phyloP scores from a whole-genome alignment of 192 early-diverging fungal genomes.

The Piromyces finnis region DNA sequence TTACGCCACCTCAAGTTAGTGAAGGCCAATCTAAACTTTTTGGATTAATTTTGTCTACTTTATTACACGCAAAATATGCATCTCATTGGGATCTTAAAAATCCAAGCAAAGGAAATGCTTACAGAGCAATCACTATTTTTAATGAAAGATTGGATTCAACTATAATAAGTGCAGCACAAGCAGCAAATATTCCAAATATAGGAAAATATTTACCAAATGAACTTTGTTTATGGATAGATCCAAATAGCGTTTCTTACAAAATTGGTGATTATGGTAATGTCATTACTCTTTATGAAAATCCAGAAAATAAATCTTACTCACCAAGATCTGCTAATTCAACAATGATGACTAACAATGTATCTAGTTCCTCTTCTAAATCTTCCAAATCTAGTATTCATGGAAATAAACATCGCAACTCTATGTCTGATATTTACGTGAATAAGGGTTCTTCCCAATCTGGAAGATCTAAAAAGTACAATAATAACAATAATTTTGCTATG shows the following conservation, averaged over 20 bases:
- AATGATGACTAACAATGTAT: neutral
- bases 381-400: neutral
- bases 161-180: slow-evolving; percentile 35
- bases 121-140: slow-evolving; percentile 57
- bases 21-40: neutral
- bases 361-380: neutral
- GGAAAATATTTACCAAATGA: slow-evolving; percentile 41
- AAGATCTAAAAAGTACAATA: neutral
- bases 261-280: slow-evolving; percentile 52
- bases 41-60: neutral
- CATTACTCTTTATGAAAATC: slow-evolving; percentile 42
- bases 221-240: slow-evolving; percentile 55
- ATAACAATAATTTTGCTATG: neutral
- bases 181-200: slow-evolving; percentile 21
- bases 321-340: neutral
- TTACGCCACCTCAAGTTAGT: neutral
- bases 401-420: neutral
- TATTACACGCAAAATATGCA: slow-evolving; percentile 33
- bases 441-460: neutral
- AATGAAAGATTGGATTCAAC: slow-evolving; percentile 40
- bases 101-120: slow-evolving; percentile 50
- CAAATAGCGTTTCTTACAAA: slow-evolving; percentile 48
- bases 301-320: neutral
- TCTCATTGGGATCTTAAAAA: slow-evolving; percentile 54
- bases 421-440: neutral